A percentile compares a stretch with the other conserved stretches of the same genome.
These are phyloP conservation scores for Kwoniella sp. DNA, from an alignment of 768 basidiomycete species.

Conservation along the genomic window DNA sequence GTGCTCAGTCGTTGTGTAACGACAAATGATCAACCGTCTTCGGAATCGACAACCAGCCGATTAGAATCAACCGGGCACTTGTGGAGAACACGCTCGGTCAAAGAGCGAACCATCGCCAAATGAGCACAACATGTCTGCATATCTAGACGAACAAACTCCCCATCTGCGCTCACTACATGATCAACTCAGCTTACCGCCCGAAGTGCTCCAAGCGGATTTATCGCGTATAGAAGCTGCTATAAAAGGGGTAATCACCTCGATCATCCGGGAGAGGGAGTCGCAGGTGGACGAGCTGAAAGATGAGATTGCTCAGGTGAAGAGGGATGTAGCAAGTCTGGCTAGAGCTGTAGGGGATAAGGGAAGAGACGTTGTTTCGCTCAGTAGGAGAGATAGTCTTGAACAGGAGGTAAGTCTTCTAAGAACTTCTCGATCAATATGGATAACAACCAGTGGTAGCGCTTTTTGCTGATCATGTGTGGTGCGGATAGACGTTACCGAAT, in stretches of 20 bases:
- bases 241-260: conserved; percentile 71
- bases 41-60: no score
- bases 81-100: no score
- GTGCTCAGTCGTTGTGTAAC: no score
- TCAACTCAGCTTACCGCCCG: conserved; percentile 77
- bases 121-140: conserved; percentile 39
- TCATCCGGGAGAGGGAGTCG: conserved; percentile 68
- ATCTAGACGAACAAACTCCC: conserved; percentile 69
- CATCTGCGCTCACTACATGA: conserved; percentile 78
- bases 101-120: not conserved
- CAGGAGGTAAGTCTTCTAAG: conserved; percentile 21
- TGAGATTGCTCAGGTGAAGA: conserved; percentile 67
- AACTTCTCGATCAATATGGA: no score
- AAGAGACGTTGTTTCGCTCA: conserved; percentile 64
- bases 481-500: conserved; percentile 65
- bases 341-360: conserved; percentile 68
- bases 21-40: no score
- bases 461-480: no score
- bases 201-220: conserved; percentile 79
- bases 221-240: conserved; percentile 72
- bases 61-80: not conserved
- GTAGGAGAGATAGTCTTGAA: conserved; percentile 63
- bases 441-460: not conserved
- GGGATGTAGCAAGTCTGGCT: conserved; percentile 67
- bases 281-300: conserved; percentile 76